Conservation (phyloP, 306 rosid genomes). For the Arachis hypogaea region DNA sequence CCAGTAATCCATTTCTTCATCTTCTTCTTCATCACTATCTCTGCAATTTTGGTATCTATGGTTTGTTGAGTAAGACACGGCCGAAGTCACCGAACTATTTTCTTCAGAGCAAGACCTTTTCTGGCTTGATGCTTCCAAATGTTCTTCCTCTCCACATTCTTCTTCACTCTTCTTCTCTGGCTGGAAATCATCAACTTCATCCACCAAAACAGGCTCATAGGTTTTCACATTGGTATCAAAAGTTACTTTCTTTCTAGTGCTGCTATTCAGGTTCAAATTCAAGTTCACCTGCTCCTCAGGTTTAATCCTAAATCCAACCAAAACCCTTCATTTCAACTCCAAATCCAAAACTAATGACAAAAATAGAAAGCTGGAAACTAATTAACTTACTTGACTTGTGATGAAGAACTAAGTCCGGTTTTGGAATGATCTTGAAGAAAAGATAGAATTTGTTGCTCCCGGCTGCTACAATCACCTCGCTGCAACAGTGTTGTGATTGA, state of each 20-base stretch:
- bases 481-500: slow-evolving; percentile 37
- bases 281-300: slow-evolving; percentile 47
- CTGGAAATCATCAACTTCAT: slow-evolving; percentile 41
- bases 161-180: slow-evolving; percentile 40
- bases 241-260: slow-evolving; percentile 66
- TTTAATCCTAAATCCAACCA: slow-evolving; percentile 47
- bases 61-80: slow-evolving; percentile 54
- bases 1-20: slow-evolving; percentile 49
- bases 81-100: slow-evolving; percentile 50
- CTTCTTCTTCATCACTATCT: slow-evolving; percentile 72
- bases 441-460: slow-evolving; percentile 43
- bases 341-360: neutral
- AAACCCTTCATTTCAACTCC: slow-evolving; percentile 18
- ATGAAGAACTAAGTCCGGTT: slow-evolving; percentile 29
- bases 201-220: slow-evolving; percentile 56
- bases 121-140: slow-evolving; percentile 39
- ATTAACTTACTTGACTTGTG: slow-evolving; percentile 52
- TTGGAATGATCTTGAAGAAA: slow-evolving; percentile 38
- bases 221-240: slow-evolving; percentile 71
- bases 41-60: slow-evolving; percentile 71
- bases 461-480: slow-evolving; percentile 46
- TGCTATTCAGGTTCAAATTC: slow-evolving; percentile 36
- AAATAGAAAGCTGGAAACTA: neutral
- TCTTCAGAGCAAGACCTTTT: slow-evolving; percentile 59
- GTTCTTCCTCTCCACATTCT: slow-evolving; percentile 30